Conservation (phyloP, 768 basidiomycete genomes). For the Hygrocybe coccinea region DNA sequence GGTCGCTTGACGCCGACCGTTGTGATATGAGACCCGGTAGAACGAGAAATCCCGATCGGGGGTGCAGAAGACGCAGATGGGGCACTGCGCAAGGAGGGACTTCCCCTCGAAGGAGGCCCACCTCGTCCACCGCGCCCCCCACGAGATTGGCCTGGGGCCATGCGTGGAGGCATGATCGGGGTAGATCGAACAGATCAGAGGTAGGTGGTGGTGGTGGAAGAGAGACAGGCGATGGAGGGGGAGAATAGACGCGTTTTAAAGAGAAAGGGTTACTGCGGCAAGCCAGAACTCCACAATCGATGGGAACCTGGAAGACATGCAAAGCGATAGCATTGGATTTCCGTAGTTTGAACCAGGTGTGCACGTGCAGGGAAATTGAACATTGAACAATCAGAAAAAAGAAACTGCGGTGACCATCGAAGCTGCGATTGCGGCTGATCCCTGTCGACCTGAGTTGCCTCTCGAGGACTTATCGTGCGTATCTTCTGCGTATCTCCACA, state of each 20-base stretch:
- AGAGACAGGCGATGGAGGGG: constrained; percentile 11
- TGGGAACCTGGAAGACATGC: neutral
- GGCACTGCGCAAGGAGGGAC: constrained; percentile 20
- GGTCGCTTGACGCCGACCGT: constrained; percentile 68
- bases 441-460: too few species aligned
- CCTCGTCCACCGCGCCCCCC: constrained; percentile 31
- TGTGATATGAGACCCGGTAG: constrained; percentile 36
- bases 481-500: too few species aligned
- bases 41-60: constrained; percentile 23
- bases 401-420: too few species aligned
- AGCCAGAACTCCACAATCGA: constrained; percentile 6
- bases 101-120: constrained; percentile 14
- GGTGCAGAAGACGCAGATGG: constrained; percentile 5
- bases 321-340: too few species aligned
- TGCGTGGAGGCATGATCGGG: constrained; percentile 38
- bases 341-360: too few species aligned
- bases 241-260: constrained; percentile 3
- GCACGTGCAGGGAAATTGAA: too few species aligned
- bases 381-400: too few species aligned
- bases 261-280: too few species aligned
- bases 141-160: constrained; percentile 21
- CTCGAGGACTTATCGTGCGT: too few species aligned
- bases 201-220: constrained; percentile 1
- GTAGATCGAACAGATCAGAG: neutral
- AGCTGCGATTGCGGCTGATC: too few species aligned